Percentiles rank a stretch among this genome's conserved stretches.
These are phyloP conservation scores for Paraphoma sp. DNA, from an alignment of 2,329 filamentous ascomycete species.

Conservation along the genomic window DNA sequence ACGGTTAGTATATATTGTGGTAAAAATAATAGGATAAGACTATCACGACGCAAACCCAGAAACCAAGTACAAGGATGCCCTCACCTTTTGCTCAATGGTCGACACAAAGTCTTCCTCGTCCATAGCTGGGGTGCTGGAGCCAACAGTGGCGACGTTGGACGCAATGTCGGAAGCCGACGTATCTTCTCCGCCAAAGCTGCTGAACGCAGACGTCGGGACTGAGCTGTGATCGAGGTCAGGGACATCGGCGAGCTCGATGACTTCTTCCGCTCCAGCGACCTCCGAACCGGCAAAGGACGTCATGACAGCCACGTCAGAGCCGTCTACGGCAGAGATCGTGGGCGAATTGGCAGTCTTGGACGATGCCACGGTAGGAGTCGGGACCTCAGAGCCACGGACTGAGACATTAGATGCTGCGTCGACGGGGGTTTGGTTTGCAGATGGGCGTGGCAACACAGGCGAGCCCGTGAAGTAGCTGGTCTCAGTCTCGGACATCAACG, in stretches of 20 bases:
- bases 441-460: not conserved
- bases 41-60: slow-evolving; percentile 1
- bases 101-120: not conserved
- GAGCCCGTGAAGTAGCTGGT: not conserved
- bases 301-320: slow-evolving; percentile 90
- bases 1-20: not conserved
- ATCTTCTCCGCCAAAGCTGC: slow-evolving; percentile 18
- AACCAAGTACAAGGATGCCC: slow-evolving; percentile 18
- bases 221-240: slow-evolving; percentile 39
- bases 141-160: not conserved
- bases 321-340: slow-evolving; percentile 70
- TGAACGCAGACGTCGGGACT: slow-evolving; percentile 6
- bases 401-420: slow-evolving; percentile 14
- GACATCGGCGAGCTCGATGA: slow-evolving; percentile 34
- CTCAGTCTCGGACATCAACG: not conserved
- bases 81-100: slow-evolving; percentile 21
- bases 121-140: not conserved
- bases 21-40: not conserved
- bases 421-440: not conserved
- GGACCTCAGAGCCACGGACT: slow-evolving; percentile 16
- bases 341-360: slow-evolving; percentile 43
- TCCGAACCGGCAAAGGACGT: slow-evolving; percentile 94
- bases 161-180: not conserved
- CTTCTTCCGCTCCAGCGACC: slow-evolving; percentile 85
- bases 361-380: slow-evolving; percentile 5